These are phyloP conservation scores for Eucalyptus melliodora DNA, from an alignment of 345 rosid species.

Conservation along the genomic window DNA sequence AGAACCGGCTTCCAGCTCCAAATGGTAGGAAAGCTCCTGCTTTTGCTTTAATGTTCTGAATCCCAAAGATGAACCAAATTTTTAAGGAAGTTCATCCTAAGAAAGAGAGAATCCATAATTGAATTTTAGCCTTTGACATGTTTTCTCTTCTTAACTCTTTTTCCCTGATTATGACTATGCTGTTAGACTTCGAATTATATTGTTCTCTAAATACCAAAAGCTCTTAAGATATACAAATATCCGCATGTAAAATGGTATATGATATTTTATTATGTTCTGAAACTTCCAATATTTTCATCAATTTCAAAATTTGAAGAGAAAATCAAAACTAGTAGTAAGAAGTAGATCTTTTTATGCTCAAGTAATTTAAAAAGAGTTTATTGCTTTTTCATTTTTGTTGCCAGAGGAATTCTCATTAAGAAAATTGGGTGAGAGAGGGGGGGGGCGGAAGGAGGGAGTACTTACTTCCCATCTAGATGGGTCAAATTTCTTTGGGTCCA, in stretches of 20 bases:
- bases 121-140: not conserved
- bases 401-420: not conserved
- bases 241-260: no score
- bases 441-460: not conserved
- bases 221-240: no score
- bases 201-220: no score
- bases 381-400: not conserved
- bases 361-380: no score
- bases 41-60: conserved; percentile 13
- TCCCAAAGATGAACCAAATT: not conserved
- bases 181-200: no score
- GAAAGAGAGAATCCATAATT: not conserved
- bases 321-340: no score
- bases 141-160: not conserved
- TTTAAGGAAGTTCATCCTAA: not conserved
- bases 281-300: no score
- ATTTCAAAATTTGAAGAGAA: no score
- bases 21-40: conserved; percentile 43
- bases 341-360: no score
- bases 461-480: conserved; percentile 45
- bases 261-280: no score
- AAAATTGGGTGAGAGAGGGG: not conserved
- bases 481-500: conserved; percentile 18
- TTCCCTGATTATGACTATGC: no score
- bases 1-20: conserved; percentile 32